Evolutionary conservation across 257 asterid species (phyloP).

Genomic region (Solanum sitiens): DNA sequence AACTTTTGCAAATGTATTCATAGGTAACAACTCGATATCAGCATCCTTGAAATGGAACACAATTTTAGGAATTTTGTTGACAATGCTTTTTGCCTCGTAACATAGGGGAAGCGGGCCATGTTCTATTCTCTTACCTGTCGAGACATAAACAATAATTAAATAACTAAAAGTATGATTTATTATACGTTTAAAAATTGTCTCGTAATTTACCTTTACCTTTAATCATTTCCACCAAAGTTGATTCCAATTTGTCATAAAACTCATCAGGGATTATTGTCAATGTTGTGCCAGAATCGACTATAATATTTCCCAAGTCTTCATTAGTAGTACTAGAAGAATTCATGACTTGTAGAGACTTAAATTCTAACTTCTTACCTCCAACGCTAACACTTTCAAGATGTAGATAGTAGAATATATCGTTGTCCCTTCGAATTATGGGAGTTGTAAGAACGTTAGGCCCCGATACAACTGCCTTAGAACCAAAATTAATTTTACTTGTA

Average conservation of each 20-base stretch:
- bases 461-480: conserved; percentile 12
- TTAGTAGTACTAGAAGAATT: too few species aligned
- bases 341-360: background rate
- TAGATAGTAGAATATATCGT: conserved; percentile 28
- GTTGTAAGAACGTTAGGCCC: conserved; percentile 27
- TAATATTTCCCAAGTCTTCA: conserved; percentile 20
- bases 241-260: conserved; percentile 12
- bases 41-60: conserved; percentile 37
- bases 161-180: background rate
- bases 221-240: background rate
- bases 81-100: background rate
- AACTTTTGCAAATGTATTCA: conserved; percentile 25
- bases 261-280: conserved; percentile 23
- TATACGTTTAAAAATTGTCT: too few species aligned
- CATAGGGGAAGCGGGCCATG: background rate
- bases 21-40: conserved; percentile 24
- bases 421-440: conserved; percentile 20
- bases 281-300: conserved; percentile 60
- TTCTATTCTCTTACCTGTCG: background rate
- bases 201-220: background rate
- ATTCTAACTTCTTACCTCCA: background rate
- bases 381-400: conserved; percentile 33
- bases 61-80: conserved; percentile 10
- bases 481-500: conserved; percentile 45
- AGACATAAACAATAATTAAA: background rate